Percentiles rank a stretch among this genome's conserved stretches.
Conservation (phyloP, 345 rosid genomes). For the Gossypium bickii region DNA sequence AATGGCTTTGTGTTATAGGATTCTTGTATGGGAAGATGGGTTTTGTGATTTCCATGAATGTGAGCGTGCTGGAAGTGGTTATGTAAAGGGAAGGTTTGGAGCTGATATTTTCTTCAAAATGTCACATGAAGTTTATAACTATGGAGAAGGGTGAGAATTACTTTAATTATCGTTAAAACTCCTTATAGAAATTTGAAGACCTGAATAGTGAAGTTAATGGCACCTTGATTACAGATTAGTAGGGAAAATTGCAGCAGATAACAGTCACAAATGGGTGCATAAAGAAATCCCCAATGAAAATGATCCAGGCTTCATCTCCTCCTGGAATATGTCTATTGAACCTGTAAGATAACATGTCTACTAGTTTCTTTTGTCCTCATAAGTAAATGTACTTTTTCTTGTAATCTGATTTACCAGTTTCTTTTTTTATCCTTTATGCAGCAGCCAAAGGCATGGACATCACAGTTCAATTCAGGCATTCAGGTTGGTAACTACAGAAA, state of each 20-base stretch:
- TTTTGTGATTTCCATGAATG: constrained; percentile 65
- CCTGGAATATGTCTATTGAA: constrained; percentile 52
- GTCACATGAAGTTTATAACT: constrained; percentile 75
- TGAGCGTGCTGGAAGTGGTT: constrained; percentile 40
- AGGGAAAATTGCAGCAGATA: constrained; percentile 75
- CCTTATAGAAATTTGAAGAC: background rate
- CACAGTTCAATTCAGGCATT: constrained; percentile 65
- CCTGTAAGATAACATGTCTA: constrained; percentile 42
- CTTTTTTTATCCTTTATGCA: constrained; percentile 21
- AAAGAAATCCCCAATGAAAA: constrained; percentile 39
- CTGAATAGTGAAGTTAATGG: background rate
- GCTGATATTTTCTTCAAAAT: constrained; percentile 69
- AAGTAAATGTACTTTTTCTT: background rate
- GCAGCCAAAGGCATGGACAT: constrained; percentile 73
- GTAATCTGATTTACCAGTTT: constrained; percentile 1
- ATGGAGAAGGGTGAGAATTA: constrained; percentile 64
- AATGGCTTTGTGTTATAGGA: constrained; percentile 33
- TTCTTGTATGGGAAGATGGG: constrained; percentile 82
- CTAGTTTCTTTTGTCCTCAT: background rate
- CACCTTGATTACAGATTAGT: constrained; percentile 42
- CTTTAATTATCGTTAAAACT: background rate
- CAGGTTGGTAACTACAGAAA: constrained; percentile 36
- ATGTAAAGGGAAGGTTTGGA: constrained; percentile 49
- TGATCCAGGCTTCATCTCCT: constrained; percentile 41
- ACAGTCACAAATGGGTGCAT: constrained; percentile 68